A percentile compares a stretch with the other conserved stretches of the same genome.
phyloP scores from a whole-genome alignment of 31 red algal species.

The Pterothamnion heteromorphum region DNA sequence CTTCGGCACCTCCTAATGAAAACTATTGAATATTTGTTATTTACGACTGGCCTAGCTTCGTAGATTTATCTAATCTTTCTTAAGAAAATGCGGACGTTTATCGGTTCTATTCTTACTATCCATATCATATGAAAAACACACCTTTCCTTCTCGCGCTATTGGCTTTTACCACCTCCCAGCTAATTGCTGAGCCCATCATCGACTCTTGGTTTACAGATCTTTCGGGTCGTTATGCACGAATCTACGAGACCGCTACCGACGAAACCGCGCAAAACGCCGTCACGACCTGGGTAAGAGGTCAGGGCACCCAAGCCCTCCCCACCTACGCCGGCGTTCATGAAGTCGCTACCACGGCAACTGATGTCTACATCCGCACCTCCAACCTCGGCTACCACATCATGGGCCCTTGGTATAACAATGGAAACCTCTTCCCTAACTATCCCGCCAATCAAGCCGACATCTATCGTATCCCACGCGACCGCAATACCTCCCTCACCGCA shows the following conservation, averaged over 20 bases:
- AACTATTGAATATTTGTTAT: no score
- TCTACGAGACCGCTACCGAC: background rate
- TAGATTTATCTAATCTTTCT: no score
- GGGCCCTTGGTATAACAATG: background rate
- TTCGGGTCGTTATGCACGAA: background rate
- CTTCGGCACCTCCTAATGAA: no score
- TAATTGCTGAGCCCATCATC: no score
- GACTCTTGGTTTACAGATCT: background rate
- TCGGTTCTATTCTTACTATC: no score
- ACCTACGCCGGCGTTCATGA: background rate
- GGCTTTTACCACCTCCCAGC: no score
- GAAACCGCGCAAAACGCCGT: background rate
- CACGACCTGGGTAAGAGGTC: background rate
- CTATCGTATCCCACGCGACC: background rate
- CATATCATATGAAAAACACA: no score
- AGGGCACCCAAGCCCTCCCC: background rate
- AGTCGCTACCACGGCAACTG: background rate
- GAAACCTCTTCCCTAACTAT: background rate
- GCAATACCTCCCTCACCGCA: background rate
- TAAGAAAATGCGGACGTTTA: no score
- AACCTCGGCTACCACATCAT: constrained; percentile 1
- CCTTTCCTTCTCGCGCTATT: no score
- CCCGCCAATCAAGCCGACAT: background rate
- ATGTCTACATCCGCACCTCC: background rate
- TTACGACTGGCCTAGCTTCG: no score